Evolutionary conservation across 176 grass and related monocot species (phyloP).

Genomic region (Eragrostis curvula): DNA sequence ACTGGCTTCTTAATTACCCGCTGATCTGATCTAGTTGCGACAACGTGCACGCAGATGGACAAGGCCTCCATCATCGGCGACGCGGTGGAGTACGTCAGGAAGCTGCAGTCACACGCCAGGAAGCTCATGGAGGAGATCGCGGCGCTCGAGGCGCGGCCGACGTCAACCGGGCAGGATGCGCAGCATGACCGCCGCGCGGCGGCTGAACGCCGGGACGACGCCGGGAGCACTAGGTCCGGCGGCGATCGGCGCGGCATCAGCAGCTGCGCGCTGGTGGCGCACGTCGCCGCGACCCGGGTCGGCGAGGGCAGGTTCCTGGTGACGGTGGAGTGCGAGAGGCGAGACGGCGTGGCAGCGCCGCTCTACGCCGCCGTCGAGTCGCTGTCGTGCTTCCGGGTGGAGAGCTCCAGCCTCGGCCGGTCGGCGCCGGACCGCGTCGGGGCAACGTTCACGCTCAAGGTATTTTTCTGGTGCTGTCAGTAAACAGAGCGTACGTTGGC

Average conservation of each 20-base stretch:
- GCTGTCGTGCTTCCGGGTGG: constrained; percentile 60
- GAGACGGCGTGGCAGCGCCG: constrained; percentile 43
- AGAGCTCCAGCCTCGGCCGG: constrained; percentile 70
- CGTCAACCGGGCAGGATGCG: no score
- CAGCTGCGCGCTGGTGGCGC: constrained; percentile 49
- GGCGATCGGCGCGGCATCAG: no score
- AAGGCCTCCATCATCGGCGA: constrained; percentile 93
- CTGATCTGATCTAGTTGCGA: background rate
- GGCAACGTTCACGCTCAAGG: constrained; percentile 1
- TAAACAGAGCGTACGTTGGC: no score
- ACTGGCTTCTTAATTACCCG: no score
- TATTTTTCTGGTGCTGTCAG: no score
- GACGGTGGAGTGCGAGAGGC: constrained; percentile 68
- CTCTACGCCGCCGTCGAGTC: constrained; percentile 72
- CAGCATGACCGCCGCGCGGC: no score
- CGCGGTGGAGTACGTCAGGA: constrained; percentile 73
- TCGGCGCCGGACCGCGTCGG: constrained; percentile 44
- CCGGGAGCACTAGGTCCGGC: background rate
- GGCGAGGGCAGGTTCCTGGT: constrained; percentile 65
- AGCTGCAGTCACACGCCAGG: constrained; percentile 63
- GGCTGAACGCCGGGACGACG: no score
- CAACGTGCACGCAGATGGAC: constrained; percentile 69
- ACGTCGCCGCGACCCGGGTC: constrained; percentile 49
- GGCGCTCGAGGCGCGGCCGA: constrained; percentile 57
- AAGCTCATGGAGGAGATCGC: constrained; percentile 67